A percentile compares a stretch with the other conserved stretches of the same genome.
phyloP scores from a whole-genome alignment of 164 flowering plant species.

The Cinnamomum chago region DNA sequence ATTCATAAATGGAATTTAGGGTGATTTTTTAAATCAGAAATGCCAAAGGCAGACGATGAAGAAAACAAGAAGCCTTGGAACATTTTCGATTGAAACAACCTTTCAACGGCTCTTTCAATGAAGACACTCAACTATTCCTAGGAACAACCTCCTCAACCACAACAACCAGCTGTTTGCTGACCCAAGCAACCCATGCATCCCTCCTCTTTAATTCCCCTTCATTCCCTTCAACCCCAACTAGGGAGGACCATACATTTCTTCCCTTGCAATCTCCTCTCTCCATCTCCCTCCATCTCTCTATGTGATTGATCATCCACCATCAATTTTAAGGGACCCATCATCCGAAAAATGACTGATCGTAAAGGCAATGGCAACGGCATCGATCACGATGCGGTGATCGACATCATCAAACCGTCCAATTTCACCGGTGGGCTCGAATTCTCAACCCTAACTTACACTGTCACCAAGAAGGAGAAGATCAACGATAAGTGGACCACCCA shows the following conservation, averaged over 20 bases:
- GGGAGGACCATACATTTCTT: constrained; percentile 9
- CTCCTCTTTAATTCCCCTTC: constrained; percentile 16
- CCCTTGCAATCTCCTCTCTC: not conserved
- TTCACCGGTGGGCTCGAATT: constrained; percentile 61
- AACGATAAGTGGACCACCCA: constrained; percentile 45
- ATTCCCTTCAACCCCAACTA: constrained; percentile 4
- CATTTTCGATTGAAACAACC: constrained; percentile 28
- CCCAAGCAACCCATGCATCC: not conserved
- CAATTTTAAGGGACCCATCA: not conserved
- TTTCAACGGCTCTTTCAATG: constrained; percentile 36
- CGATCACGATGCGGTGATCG: constrained; percentile 37
- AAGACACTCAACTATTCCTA: constrained; percentile 24
- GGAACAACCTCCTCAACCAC: constrained; percentile 31
- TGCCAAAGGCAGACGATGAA: not conserved
- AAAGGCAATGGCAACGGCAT: constrained; percentile 1
- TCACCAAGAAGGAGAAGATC: constrained; percentile 37
- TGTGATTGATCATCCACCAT: not conserved
- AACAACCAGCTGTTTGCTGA: constrained; percentile 19
- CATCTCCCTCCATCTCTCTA: not conserved
- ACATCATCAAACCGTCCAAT: constrained; percentile 36
- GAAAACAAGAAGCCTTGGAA: not conserved
- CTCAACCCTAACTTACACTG: constrained; percentile 48
- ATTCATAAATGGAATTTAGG: too few relatives aligned
- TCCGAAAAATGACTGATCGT: not conserved
- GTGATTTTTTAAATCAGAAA: not conserved